These are phyloP conservation scores for Phialophora tarda DNA, from an alignment of 2,329 filamentous ascomycete species.

Conservation along the genomic window DNA sequence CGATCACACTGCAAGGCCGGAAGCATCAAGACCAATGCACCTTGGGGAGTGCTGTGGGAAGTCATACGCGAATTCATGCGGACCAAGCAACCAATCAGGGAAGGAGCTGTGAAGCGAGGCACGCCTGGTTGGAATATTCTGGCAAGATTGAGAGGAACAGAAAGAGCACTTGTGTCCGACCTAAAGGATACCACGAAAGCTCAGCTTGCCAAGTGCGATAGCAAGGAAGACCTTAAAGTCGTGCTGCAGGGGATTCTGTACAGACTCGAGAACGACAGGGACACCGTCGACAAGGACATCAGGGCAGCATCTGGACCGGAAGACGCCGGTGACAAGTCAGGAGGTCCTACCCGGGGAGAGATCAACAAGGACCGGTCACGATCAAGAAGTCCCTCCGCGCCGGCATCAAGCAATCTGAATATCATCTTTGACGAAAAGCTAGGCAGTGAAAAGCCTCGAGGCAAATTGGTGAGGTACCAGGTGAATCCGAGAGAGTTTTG, in stretches of 20 bases:
- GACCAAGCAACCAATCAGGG: constrained; percentile 78
- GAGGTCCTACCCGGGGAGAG: neutral
- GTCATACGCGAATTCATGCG: constrained; percentile 90
- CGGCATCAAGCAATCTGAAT: constrained; percentile 53
- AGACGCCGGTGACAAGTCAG: constrained; percentile 35
- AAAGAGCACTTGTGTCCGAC: constrained; percentile 44
- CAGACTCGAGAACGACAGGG: constrained; percentile 42
- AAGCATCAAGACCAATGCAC: constrained; percentile 91
- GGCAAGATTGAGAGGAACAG: constrained; percentile 43
- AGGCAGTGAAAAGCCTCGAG: constrained; percentile 70
- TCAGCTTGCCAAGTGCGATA: constrained; percentile 44
- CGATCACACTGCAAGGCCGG: constrained; percentile 88
- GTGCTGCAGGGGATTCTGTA: constrained; percentile 53
- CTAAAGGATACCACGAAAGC: constrained; percentile 49
- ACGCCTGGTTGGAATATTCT: constrained; percentile 75
- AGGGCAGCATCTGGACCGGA: constrained; percentile 34
- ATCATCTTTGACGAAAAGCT: constrained; percentile 81
- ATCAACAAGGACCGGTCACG: constrained; percentile 21
- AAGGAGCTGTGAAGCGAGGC: constrained; percentile 70
- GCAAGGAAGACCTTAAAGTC: constrained; percentile 48
- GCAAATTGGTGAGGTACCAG: constrained; percentile 83
- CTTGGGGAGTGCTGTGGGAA: constrained; percentile 89
- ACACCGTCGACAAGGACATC: constrained; percentile 6
- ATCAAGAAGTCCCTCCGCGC: constrained; percentile 37
- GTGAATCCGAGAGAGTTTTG: constrained; percentile 89